phyloP scores from a whole-genome alignment of 2,329 filamentous ascomycete genomes.

The Aspergillus sp. region DNA sequence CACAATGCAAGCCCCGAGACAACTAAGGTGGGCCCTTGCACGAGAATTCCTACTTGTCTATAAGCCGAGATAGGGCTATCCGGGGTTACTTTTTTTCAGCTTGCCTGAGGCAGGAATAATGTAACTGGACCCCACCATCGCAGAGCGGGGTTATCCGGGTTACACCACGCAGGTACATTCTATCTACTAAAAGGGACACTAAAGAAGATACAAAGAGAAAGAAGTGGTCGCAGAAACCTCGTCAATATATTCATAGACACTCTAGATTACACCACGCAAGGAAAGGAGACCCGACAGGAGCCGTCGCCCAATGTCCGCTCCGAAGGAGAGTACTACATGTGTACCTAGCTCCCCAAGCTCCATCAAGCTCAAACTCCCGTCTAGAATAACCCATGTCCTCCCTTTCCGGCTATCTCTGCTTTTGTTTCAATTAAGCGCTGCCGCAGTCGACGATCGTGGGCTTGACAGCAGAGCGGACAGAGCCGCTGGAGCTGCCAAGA shows the following conservation, averaged over 20 bases:
- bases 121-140: conserved; percentile 6
- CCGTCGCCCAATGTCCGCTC: background rate
- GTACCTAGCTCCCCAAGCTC: conserved; percentile 1
- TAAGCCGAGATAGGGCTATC: background rate
- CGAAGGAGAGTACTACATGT: background rate
- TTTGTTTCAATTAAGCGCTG: conserved; percentile 36
- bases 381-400: background rate
- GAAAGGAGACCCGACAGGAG: conserved; percentile 9
- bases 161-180: background rate
- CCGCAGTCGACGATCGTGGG: conserved; percentile 55
- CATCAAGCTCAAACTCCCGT: background rate
- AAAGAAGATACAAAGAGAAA: background rate
- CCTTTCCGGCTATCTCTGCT: conserved; percentile 1
- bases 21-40: no score
- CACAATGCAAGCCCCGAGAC: no score
- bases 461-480: conserved; percentile 51
- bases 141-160: conserved; percentile 1
- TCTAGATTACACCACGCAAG: conserved; percentile 29
- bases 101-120: background rate
- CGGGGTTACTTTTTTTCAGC: background rate
- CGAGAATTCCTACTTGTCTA: no score
- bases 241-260: conserved; percentile 19
- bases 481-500: conserved; percentile 54
- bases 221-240: background rate
- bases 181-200: no score